Conservation (phyloP, 768 basidiomycete genomes). For the Brasilioporus rufonigricans region DNA sequence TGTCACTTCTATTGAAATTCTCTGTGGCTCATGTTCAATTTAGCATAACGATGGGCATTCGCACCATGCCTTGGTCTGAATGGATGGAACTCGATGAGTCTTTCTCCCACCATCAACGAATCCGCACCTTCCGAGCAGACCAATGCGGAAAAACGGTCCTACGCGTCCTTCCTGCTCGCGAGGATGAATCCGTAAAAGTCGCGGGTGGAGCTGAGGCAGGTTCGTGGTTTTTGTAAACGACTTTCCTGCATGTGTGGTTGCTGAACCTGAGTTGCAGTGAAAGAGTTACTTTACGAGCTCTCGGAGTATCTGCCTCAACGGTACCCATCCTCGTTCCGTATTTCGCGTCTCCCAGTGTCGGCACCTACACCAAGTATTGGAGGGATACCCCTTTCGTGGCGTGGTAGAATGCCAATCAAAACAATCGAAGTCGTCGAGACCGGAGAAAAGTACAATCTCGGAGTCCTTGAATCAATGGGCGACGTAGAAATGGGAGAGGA, state of each 20-base stretch:
- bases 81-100: conserved; percentile 77
- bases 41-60: conserved; percentile 74
- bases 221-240: conserved; percentile 5
- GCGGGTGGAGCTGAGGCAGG: conserved; percentile 34
- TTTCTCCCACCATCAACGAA: conserved; percentile 53
- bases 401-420: conserved; percentile 48
- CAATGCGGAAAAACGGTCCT: conserved; percentile 50
- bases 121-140: conserved; percentile 53
- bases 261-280: conserved; percentile 37
- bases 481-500: conserved; percentile 40
- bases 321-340: conserved; percentile 58
- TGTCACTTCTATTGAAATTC: not conserved
- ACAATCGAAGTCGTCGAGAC: conserved; percentile 53
- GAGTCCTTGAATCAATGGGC: conserved; percentile 28
- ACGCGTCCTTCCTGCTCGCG: conserved; percentile 43
- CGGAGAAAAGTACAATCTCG: conserved; percentile 50
- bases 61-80: conserved; percentile 66
- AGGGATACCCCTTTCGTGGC: conserved; percentile 36
- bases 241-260: not conserved
- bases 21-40: not conserved
- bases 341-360: conserved; percentile 38
- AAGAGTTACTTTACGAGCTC: conserved; percentile 68
- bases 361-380: conserved; percentile 17
- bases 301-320: conserved; percentile 65
- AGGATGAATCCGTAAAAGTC: conserved; percentile 38